These are phyloP conservation scores for Lichtheimia ramosa DNA, from an alignment of 371 early-diverging fungal species.

Conservation along the genomic window DNA sequence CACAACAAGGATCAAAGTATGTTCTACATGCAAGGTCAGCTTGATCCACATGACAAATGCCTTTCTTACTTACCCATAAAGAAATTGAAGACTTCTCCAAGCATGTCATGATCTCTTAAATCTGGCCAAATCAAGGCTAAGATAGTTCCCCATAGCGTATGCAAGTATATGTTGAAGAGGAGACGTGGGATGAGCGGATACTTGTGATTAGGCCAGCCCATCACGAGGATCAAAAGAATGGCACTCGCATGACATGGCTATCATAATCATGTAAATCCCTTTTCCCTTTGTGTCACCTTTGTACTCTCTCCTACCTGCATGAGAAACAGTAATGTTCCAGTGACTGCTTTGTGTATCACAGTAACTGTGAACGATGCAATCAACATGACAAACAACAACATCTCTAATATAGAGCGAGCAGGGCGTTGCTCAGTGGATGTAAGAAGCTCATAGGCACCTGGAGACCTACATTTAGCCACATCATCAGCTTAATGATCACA, in stretches of 20 bases:
- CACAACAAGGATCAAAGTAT: slow-evolving; percentile 43
- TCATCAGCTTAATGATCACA: neutral
- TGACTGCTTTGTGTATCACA: slow-evolving; percentile 43
- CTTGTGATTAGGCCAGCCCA: slow-evolving; percentile 47
- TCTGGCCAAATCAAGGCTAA: slow-evolving; percentile 56
- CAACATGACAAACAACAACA: slow-evolving; percentile 30
- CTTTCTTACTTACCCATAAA: slow-evolving; percentile 36
- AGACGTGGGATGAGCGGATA: slow-evolving; percentile 42
- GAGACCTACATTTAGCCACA: neutral
- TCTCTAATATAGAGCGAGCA: slow-evolving; percentile 37
- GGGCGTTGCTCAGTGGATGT: slow-evolving; percentile 15
- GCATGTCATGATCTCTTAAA: slow-evolving; percentile 51
- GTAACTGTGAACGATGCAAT: slow-evolving; percentile 43
- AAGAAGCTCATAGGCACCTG: slow-evolving; percentile 16
- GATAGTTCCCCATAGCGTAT: slow-evolving; percentile 57
- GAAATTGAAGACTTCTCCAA: slow-evolving; percentile 60
- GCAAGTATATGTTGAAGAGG: slow-evolving; percentile 55
- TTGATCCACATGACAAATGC: too few relatives aligned
- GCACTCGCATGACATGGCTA: slow-evolving; percentile 64
- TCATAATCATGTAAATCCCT: slow-evolving; percentile 1
- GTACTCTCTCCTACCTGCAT: slow-evolving; percentile 36
- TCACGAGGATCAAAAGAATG: slow-evolving; percentile 44
- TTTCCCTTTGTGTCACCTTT: too few relatives aligned
- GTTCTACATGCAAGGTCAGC: slow-evolving; percentile 32
- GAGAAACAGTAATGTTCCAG: slow-evolving; percentile 47